Conservation (phyloP, 495 filamentous ascomycete species). For the Aspergillus incahuasiensis region DNA sequence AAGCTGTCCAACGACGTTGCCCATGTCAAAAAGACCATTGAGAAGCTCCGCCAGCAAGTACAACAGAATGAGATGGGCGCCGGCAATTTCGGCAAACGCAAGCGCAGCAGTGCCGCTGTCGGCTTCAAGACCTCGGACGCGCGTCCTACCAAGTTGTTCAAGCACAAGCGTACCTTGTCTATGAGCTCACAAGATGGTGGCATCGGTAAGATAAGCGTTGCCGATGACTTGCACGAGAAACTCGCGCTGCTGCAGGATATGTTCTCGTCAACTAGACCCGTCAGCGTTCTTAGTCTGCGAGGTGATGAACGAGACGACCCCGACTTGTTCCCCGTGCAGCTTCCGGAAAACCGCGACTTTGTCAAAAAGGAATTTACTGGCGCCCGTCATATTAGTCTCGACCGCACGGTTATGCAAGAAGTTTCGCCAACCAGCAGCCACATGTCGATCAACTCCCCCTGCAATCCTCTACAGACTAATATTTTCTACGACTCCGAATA, state of each 20-base stretch:
- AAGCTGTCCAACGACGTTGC: constrained; percentile 93
- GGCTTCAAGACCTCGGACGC: constrained; percentile 43
- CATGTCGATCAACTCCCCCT: constrained; percentile 47
- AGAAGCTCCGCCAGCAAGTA: constrained; percentile 90
- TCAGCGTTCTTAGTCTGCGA: constrained; percentile 78
- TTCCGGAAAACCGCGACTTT: neutral
- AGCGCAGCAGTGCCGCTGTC: constrained; percentile 57
- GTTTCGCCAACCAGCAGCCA: constrained; percentile 61
- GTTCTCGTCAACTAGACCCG: constrained; percentile 86
- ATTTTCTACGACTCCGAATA: constrained; percentile 24
- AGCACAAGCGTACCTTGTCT: constrained; percentile 94
- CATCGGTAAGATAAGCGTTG: constrained; percentile 56
- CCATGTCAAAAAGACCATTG: constrained; percentile 89
- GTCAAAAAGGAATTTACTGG: constrained; percentile 13
- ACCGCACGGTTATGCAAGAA: constrained; percentile 40
- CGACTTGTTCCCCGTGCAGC: constrained; percentile 42
- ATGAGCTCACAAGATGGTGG: constrained; percentile 80
- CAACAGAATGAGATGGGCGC: constrained; percentile 81
- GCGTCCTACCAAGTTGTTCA: constrained; percentile 70
- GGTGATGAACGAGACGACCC: constrained; percentile 86
- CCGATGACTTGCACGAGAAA: constrained; percentile 87
- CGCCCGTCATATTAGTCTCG: constrained; percentile 54
- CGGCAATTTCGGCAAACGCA: constrained; percentile 84
- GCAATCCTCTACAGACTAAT: constrained; percentile 9
- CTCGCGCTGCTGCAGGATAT: constrained; percentile 84